Evolutionary conservation across 352 stramenopile species (phyloP).

Genomic region (Phytophthora ohioensis): DNA sequence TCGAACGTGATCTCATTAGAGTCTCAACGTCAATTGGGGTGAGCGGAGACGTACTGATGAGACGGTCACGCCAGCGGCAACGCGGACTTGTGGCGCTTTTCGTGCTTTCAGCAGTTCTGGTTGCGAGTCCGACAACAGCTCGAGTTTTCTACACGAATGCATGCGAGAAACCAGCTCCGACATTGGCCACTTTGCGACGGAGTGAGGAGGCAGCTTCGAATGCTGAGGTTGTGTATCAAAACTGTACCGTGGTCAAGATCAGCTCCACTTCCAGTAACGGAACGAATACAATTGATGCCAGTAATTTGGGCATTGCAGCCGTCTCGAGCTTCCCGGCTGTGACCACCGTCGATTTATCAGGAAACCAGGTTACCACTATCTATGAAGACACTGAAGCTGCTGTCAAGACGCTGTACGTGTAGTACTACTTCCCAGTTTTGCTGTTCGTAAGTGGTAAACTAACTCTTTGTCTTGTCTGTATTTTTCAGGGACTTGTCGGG

Average conservation of each 20-base stretch:
- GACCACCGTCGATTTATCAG: constrained; percentile 32
- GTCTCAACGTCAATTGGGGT: constrained; percentile 13
- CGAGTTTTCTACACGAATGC: constrained; percentile 15
- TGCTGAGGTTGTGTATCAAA: constrained; percentile 43
- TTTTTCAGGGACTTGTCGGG: constrained; percentile 37
- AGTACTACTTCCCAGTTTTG: not conserved
- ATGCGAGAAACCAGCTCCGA: constrained; percentile 39
- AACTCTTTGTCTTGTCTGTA: constrained; percentile 1
- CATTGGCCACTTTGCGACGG: constrained; percentile 31
- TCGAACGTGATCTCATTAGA: constrained; percentile 27
- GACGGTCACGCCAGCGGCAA: constrained; percentile 26
- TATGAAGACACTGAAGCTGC: constrained; percentile 33
- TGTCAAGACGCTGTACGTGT: constrained; percentile 45
- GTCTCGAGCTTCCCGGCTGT: constrained; percentile 45
- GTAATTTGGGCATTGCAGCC: constrained; percentile 35
- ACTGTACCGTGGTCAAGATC: constrained; percentile 42
- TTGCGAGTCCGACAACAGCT: not conserved
- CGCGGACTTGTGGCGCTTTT: constrained; percentile 13
- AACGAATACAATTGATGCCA: constrained; percentile 38
- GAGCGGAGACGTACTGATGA: constrained; percentile 25
- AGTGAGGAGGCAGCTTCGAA: constrained; percentile 18
- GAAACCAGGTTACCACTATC: constrained; percentile 42
- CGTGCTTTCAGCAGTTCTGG: constrained; percentile 15
- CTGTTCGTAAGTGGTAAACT: constrained; percentile 2
- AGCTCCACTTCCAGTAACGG: constrained; percentile 36